Evolutionary conservation across 148 eudicot genomes (phyloP).

Genomic region (Chenopodium quinoa): DNA sequence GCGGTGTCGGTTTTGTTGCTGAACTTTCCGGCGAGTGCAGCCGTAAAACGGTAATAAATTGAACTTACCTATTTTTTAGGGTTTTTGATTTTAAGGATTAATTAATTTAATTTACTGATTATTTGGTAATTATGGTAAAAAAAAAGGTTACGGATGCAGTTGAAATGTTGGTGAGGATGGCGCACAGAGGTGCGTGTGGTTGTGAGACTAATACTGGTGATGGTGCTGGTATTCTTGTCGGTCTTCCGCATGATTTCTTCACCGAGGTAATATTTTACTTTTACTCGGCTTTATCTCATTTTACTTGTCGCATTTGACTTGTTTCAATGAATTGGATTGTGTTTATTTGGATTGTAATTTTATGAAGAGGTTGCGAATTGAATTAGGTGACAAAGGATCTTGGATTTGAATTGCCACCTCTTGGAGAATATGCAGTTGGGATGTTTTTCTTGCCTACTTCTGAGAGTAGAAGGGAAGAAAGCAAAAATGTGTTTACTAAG

Average conservation of each 20-base stretch:
- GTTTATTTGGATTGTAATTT: too few species aligned
- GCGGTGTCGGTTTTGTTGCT: constrained; percentile 97
- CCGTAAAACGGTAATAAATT: constrained; percentile 70
- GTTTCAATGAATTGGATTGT: too few species aligned
- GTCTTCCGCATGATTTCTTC: constrained; percentile 86
- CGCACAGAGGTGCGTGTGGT: constrained; percentile 99
- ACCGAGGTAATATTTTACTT: constrained; percentile 46
- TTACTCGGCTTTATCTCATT: too few species aligned
- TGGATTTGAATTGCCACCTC: constrained; percentile 83
- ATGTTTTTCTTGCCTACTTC: constrained; percentile 99
- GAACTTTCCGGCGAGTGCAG: constrained; percentile 78
- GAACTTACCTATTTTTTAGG: not conserved
- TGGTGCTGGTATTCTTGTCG: constrained; percentile 98
- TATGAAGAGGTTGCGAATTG: not conserved
- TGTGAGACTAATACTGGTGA: constrained; percentile 97
- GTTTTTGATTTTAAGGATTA: not conserved
- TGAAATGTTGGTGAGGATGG: constrained; percentile 95
- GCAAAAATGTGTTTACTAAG: constrained; percentile 93
- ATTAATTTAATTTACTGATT: too few species aligned
- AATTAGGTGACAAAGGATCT: constrained; percentile 69
- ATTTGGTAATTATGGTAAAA: too few species aligned
- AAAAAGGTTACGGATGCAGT: constrained; percentile 84
- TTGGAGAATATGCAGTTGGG: constrained; percentile 90
- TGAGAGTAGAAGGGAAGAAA: constrained; percentile 71
- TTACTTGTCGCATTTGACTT: too few species aligned